Evolutionary conservation across 495 filamentous ascomycete species (phyloP), one percentile per base, ranked within the genome.

Genomic region (Penicillium psychrofluorescens): DNA sequence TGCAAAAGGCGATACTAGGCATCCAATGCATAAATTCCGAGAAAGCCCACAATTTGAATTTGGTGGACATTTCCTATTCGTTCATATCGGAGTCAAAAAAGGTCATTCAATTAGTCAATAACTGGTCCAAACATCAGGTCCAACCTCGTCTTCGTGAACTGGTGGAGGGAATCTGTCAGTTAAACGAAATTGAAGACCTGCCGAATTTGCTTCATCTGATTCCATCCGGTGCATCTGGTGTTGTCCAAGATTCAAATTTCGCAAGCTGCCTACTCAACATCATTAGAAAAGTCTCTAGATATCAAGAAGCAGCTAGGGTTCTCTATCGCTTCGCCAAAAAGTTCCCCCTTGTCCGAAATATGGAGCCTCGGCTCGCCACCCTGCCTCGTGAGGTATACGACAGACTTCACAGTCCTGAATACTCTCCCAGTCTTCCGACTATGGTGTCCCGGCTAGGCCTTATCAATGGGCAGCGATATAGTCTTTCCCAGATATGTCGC

Each of bases 241-340:
- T 37, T 7, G 35, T 41, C 38, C 45, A 38, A 41, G 33, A 53
- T 12, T 13, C 50, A 14, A 6, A 16, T 8, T 46, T 38, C 2
- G 29, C 12, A 40, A 22, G 12, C 36, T 32, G 16, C 35, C 32
- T 49, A 1, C 8, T 45, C 7, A 49, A 54, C 40, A 49, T 49
- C 13, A 54, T 54, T 27, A 1, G 39, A 35, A 54, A 54, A 33
- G 46, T 54, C 1, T 49, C 50, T 6, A 49, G 50, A 44, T 54
- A 54, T 29, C 7, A 28, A 12, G 46, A 46, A 37, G 35, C 43
- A 8, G 45, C 50, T 32, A 4, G 36, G n/a, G 7, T 31, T 11
- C 35, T 54, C 7, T 38, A 54, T 46, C 45, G 46, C 1, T 43
- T 37, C 1, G 50, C 50, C 1, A 49, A 49, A 15, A 46, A 54